Base-by-base conservation (phyloP, 805 yeast species). In the Candida quercuum region DNA sequence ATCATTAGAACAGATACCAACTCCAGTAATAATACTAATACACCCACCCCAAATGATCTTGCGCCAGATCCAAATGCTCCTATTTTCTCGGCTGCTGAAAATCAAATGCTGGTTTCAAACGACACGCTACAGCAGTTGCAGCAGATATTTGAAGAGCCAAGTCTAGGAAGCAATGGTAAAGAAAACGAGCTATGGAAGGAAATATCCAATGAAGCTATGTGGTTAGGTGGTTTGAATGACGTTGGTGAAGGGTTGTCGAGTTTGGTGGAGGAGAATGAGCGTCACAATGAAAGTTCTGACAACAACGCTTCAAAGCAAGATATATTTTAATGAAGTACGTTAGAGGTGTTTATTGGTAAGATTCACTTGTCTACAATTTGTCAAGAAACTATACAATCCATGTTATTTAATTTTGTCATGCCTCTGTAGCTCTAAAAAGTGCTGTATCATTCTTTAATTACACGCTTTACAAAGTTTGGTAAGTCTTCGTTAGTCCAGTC, bases 101-200 rank as follows among this genome's bases (percentile, higher is more conserved):
- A 51, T 18, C 48, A 46, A 9, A 39, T 40, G 6, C 40, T 43
- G 18, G 49, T 40, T 3, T 51, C 45, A 60, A 63, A 36, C 43
- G 59, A 49, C 19, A 59, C 47, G 18, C 53, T 42, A 52, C 62
- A 47, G 42, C 35, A 49, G 33, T 39, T 53, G 15, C 57, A 54
- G 26, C 42, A 43, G 21, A 49, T 43, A 18, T 55, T 61, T 16
- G 49, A 29, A 19, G 32, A 29, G n/a, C 23, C 32, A 12, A 15
- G 18, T 9, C n/a, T 24, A 4, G 32, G 14, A 9, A 13, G 60
- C 3, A 63, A 63, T n/a, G 57, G 63, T 14, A 54, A 60, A 4
- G 81, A 76, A 45, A 56, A 63, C 35, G 71, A 80, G 42, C 60
- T 84, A 23, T 84, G 94, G 94, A 79, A 76, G 51, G 89, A 83